Conservation (phyloP, 73 alveolate species). For the Strombidium stylifer region DNA sequence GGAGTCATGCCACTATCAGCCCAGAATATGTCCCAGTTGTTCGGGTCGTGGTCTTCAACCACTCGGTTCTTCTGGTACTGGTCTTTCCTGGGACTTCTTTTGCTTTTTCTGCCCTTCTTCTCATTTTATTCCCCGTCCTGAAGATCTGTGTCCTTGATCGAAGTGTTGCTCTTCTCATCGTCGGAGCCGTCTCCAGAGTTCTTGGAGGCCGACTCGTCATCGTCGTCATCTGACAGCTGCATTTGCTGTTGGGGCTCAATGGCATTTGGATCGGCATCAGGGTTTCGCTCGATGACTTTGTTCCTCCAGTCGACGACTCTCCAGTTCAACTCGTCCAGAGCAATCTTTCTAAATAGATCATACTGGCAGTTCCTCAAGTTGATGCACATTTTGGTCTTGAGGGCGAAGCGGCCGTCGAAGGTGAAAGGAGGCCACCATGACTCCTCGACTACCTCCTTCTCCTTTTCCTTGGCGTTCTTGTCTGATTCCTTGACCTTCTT, state of each 20-base stretch:
- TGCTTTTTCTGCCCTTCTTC: neutral
- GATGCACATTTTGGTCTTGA: neutral
- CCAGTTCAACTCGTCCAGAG: conserved; percentile 29
- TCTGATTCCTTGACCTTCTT: too few relatives aligned
- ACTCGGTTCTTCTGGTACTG: neutral
- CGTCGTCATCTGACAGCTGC: neutral
- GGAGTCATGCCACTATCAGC: conserved; percentile 40
- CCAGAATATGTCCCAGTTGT: conserved; percentile 39
- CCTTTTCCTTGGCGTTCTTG: too few relatives aligned
- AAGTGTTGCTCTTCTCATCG: neutral
- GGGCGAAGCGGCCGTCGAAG: too few relatives aligned
- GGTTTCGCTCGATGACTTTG: neutral
- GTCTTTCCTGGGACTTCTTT: neutral
- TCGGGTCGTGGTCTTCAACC: neutral
- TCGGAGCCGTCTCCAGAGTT: neutral
- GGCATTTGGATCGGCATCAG: neutral
- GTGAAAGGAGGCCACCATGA: too few relatives aligned
- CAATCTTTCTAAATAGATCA: conserved; percentile 21
- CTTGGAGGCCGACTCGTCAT: neutral
- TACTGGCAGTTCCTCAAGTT: conserved; percentile 38
- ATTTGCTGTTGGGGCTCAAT: neutral
- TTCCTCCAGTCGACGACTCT: neutral
- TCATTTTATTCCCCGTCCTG: too few relatives aligned
- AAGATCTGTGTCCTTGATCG: neutral
- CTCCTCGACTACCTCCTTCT: too few relatives aligned